These are phyloP conservation scores for Myxozyma neglecta DNA, from an alignment of 805 yeast species.

Conservation along the genomic window DNA sequence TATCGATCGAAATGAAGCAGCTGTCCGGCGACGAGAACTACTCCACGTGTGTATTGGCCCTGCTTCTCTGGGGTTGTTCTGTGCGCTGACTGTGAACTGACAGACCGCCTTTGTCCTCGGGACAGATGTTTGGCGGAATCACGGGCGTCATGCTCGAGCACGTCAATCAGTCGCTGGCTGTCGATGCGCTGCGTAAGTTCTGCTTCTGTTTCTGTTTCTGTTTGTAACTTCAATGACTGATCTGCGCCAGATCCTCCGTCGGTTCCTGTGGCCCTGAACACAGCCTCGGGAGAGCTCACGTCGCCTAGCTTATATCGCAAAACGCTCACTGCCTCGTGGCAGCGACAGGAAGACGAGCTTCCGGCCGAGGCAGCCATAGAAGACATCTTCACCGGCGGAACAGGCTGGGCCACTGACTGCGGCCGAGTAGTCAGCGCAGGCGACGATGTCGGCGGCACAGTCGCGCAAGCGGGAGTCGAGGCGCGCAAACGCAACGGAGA, in stretches of 20 bases:
- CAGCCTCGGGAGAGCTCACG: background rate
- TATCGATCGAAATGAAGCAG: conserved; percentile 15
- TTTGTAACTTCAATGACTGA: background rate
- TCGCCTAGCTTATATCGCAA: conserved; percentile 28
- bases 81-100: background rate
- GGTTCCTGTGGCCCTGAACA: background rate
- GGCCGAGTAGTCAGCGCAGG: background rate
- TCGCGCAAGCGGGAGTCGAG: conserved; percentile 22
- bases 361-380: conserved; percentile 68
- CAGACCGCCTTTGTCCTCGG: conserved; percentile 41
- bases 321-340: conserved; percentile 30
- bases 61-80: background rate
- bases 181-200: conserved; percentile 7
- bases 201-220: background rate
- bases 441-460: conserved; percentile 2
- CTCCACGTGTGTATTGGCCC: conserved; percentile 17
- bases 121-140: conserved; percentile 53
- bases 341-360: conserved; percentile 33
- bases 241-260: background rate
- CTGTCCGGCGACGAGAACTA: conserved; percentile 26
- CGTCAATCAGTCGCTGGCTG: conserved; percentile 2
- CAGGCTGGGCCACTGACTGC: conserved; percentile 48
- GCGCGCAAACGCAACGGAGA: conserved; percentile 19
- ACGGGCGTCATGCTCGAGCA: conserved; percentile 44
- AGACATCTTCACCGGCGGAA: conserved; percentile 71